Base-by-base conservation (phyloP, 768 basidiomycete species). In the Hebeloma cylindrosporum region DNA sequence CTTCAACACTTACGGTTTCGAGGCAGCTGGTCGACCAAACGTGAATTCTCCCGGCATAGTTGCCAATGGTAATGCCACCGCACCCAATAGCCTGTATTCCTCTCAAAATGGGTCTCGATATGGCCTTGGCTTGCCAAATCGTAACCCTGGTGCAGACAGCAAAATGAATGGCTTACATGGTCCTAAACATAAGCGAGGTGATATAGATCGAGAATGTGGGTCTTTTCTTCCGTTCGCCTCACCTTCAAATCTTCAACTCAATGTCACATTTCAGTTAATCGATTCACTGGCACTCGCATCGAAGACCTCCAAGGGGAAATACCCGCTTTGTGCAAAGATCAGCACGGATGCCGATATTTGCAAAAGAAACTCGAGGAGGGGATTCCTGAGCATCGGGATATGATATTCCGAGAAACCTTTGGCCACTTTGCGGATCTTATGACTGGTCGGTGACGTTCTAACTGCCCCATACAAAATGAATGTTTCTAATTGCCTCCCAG, bases 331-430 rank as follows among this genome's bases (percentile, higher is more conserved):
- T 98, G 96, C 80, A 98, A 98, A 65, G 96, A 99, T 66, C 96
- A 99, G 66, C 95, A 98, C 65, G 96, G 96, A 2, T 99, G 96
- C 61, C 82, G 96, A 26, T 99, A 97, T 62, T 71, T 99, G 45
- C 96, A 99, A 69, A 98, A 98, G 82, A 97, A 98, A 69, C 77
- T 99, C 18, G 96, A 99, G 64, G 96, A 99, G 61, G 91, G 90
- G 43, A 81, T 87, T 47, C 79, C 95, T 4, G 94, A 95, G 63
- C 94, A 99, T 67, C 82, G 96, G 41, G 96, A 99, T 60, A 94
- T 98, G 89, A 99, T 99, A 63, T 99, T 97, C 79, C 81, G 88
- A 48, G 96, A 99, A 72, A 97, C 95, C 1, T 98, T 95, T 59
- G 85, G 87, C 34, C 94, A 98, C 60, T 97, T 98, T 59, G 89